Percentiles rank a stretch among this genome's conserved stretches.
phyloP scores from a whole-genome alignment of 257 asterid genomes.

The Solanum rostratum region DNA sequence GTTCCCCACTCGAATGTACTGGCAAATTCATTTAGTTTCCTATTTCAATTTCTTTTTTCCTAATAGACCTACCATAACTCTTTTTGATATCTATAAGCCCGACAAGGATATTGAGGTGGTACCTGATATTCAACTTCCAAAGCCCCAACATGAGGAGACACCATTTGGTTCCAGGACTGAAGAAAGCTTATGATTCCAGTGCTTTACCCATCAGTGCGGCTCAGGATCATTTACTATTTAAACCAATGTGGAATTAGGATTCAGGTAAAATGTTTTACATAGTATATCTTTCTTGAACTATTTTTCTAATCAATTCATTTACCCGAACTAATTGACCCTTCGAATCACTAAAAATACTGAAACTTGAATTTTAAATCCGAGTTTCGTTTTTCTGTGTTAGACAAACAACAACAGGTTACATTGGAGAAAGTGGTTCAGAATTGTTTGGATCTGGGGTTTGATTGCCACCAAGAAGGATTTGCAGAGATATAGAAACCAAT shows the following conservation, averaged over 20 bases:
- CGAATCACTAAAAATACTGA: neutral
- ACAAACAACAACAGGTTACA: neutral
- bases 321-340: neutral
- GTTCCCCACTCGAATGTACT: neutral
- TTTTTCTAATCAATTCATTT: neutral
- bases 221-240: neutral
- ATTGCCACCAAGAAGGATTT: conserved; percentile 67
- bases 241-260: neutral
- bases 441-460: conserved; percentile 51
- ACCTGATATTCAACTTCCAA: conserved; percentile 39
- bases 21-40: neutral
- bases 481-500: conserved; percentile 54
- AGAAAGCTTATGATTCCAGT: conserved; percentile 1
- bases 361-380: neutral
- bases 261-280: neutral
- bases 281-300: neutral
- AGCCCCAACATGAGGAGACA: conserved; percentile 16
- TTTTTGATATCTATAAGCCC: conserved; percentile 34
- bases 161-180: conserved; percentile 10
- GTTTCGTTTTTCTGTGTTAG: neutral
- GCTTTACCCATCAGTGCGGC: neutral
- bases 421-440: neutral
- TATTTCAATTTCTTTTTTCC: neutral
- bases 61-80: neutral
- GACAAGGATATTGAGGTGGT: conserved; percentile 70